Base-by-base conservation (phyloP, 495 filamentous ascomycete species). In the Xylaria nigripes region DNA sequence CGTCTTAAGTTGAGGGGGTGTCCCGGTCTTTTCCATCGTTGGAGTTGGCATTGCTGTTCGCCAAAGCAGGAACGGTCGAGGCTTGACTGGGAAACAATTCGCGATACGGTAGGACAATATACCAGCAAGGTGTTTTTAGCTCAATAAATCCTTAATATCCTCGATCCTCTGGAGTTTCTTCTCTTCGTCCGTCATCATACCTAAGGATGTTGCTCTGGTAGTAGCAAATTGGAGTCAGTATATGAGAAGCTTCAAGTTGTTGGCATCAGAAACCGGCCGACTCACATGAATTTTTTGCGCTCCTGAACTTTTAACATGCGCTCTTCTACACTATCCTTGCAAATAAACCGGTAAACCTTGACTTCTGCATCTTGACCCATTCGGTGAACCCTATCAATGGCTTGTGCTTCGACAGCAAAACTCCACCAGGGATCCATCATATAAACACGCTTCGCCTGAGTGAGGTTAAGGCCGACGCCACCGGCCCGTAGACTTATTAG, bases 361-460 rank as follows among this genome's bases (percentile, higher is more conserved):
- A 98, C 93, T 64, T 91, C 88, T 27, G 84, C 79, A 27, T 84
- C 80, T 66, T 99, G 94, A 0, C 94, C 94, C 92, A 99, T 96
- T 8, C 94, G 82, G 71, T 99, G 94, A n/a, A 99, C 90, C 3
- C 94, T 86, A 72, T 99, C 94, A 59, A 99, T 96, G 22, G 94
- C 94, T 67, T 99, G 94, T 9, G 90, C 89, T 68, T 99, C 94
- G 22, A 97, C 83, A 3, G 94, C 91, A 67, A 88, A 96, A 58
- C 88, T 93, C 94, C 94, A 99, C 94, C 94, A 99, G 0, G 94
- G 92, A 69, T 99, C 94, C 92, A 96, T 96, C 86, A 99, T 90
- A 67, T 85, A 96, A 10, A 97, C 94, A 49, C 86, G 75, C 58
- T 83, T 87, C 15, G 93, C 93, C 49, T 81, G 80, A 3, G 91